Evolutionary conservation across 2,329 filamentous ascomycete species (phyloP).

Genomic region (Clarireedia hainanense): DNA sequence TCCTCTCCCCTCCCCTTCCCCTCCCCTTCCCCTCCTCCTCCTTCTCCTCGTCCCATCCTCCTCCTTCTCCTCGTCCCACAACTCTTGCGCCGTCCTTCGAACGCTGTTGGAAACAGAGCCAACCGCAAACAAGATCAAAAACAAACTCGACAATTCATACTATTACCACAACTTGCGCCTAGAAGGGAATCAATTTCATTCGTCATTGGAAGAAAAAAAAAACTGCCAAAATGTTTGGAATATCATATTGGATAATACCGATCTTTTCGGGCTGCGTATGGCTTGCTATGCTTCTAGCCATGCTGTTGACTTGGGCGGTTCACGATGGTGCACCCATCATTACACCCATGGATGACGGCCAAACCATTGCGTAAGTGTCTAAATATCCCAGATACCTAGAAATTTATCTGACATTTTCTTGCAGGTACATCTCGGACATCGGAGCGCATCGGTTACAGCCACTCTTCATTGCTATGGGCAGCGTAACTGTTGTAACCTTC

Average conservation of each 20-base stretch:
- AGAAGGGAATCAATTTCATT: not conserved
- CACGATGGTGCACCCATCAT: conserved; percentile 43
- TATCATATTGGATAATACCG: conserved; percentile 13
- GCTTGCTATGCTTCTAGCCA: conserved; percentile 18
- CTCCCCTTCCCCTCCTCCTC: too few species aligned
- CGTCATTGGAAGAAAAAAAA: too few species aligned
- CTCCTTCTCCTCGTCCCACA: too few species aligned
- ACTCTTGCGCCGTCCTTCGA: too few species aligned
- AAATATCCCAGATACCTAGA: not conserved
- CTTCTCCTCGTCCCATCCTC: too few species aligned
- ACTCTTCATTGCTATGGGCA: conserved; percentile 65
- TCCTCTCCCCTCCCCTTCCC: too few species aligned
- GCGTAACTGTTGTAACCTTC: conserved; percentile 66
- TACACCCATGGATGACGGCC: conserved; percentile 46
- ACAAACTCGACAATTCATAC: not conserved
- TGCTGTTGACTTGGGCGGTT: conserved; percentile 48
- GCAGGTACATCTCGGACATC: conserved; percentile 62
- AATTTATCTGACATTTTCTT: conserved; percentile 41
- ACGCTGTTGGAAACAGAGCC: too few species aligned
- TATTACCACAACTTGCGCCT: too few species aligned
- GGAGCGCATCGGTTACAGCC: conserved; percentile 57
- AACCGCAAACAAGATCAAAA: too few species aligned
- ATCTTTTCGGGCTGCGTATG: conserved; percentile 18
- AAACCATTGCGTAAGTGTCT: conserved; percentile 39
- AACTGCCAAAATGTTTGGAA: not conserved